Base-by-base conservation (phyloP, 2,329 filamentous ascomycete species). In the Ophioceras dolichostomum region DNA sequence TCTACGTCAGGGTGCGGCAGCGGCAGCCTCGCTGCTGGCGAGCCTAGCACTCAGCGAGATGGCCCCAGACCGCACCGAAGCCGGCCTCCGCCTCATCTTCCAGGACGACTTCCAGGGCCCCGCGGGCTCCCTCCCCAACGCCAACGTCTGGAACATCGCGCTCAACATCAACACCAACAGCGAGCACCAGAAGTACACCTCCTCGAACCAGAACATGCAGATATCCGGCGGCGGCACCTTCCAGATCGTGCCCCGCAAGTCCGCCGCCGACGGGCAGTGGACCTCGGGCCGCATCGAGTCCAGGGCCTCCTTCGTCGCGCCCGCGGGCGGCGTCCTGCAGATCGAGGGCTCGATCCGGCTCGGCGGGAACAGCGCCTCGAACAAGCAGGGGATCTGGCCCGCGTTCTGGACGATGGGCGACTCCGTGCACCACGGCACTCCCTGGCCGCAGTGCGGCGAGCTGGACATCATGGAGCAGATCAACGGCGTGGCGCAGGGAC, bases 391-490 rank as follows among this genome's bases (percentile, higher is more conserved):
- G 5, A 56, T 72, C 30, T 73, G 68, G 69, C 69, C 68, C 0
- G 68, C 69, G 0, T 73, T 72, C 46, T 73, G 69, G 69, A 55
- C 68, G 16, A 56, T 73, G 8, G 68, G 68, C 6, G 58, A 69
- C 35, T 51, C 59, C 4, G 51, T 62, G 28, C 59, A 67, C 5
- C 52, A 58, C 22, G 65, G 64, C 1, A 58, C 54, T 3, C 24
- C 45, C 13, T 73, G 70, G 69, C 69, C 69, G 0, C 36, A 41
- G 1, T 64, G 60, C 24, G 69, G 69, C 35, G 70, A 73, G 53
- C 52, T 73, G 28, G 70, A 73, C 45, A 62, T 70, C 42, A 56
- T 72, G 46, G 70, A 73, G 55, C 62, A 61, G 21, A 53, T 72
- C 43, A 64, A 70, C 47, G 70, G 68, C 2, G 40, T 57, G 26